Evolutionary conservation across 2,329 filamentous ascomycete species (phyloP), one percentile per base, ranked within the genome.

Genomic region (Cucurbitaria berberidis): DNA sequence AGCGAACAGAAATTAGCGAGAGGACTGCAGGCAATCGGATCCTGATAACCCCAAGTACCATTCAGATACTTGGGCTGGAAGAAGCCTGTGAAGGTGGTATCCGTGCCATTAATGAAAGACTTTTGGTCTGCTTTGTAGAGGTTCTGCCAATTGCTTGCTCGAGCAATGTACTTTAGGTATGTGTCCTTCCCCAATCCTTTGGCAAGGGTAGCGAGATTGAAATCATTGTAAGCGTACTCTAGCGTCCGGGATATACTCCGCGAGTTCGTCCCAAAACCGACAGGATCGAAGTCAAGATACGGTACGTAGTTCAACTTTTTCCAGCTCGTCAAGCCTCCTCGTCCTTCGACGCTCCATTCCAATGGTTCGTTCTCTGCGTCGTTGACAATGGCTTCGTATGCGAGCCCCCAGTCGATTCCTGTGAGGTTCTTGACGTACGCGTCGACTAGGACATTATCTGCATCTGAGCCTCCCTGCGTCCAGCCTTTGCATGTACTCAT

Each of bases 401-500:
- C 73, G 7, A 69, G 60, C 2, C 72, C 57, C 73, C 74, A 76
- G 50, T 76, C 67, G 22, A 76, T 69, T 3, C 82, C 69, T 0
- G 74, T 77, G 6, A 90, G 76, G 2, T 87, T 86, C 68, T 92
- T 92, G 30, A 90, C 59, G 55, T 84, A 91, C 0, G 85, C 86
- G 63, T 92, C 89, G 0, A 86, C 84, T 2, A 92, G 75, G 0
- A 92, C 80, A 15, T 88, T 82, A 63, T 92, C 89, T 2, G 89
- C 89, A 53, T 91, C 91, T 0, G 87, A 90, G 0, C 89, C 89
- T 10, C 89, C 88, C 75, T 91, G 89, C 0, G 89, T 91, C 64
- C 83, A 88, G 0, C 89, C 89, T 67, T 88, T 89, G 69, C 84
- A 89, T 1, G 91, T 79, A n/a, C 82, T 86, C 89, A 91, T 91